Base-by-base conservation (phyloP, 202 grass and related monocot genomes). In the Panicum virgatum region DNA sequence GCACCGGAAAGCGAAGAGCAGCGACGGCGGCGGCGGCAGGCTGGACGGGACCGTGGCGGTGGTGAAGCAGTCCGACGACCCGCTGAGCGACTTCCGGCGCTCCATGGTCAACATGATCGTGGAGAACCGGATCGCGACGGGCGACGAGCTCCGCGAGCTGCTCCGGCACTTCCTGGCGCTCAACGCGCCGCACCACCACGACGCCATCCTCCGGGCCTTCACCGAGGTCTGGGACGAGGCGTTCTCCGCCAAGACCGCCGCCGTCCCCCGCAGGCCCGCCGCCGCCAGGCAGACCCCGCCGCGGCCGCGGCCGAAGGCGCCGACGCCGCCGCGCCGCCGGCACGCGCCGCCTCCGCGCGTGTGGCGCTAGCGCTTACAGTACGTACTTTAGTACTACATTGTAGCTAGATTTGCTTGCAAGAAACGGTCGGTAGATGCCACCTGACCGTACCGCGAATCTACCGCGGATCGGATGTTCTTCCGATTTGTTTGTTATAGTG, bases 101-200 rank as follows among this genome's bases (percentile, higher is more conserved):
- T 98, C 95, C 32, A 98, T 98, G 95, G 62, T 93, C 67, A 91
- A 88, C 56, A 98, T 98, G 95, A 91, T 98, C 75, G 88, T 93
- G 43, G 92, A 94, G 90, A 98, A 93, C 76, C 37, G 88, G 73
- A 94, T 98, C 42, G 90, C 65, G n/a, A 80, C 82, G 4, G 85
- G 79, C 1, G 92, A 86, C 74, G 95, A 94, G 72, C 83, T 98
- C 61, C 83, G 85, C 36, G 90, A 86, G 79, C 92, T 98, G 3
- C 86, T 98, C 38, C 84, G 83, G 5, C 92, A 86, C 39, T 94
- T 98, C 85, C 92, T 98, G 10, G 75, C 89, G 2, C 81, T 98
- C 7, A 98, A 98, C 86, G 91, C 95, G 43, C 86, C 86, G 43
- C 88, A 69, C 13, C 90, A 98, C 83, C 92, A 98, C 68, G 81